Evolutionary conservation across 164 flowering plant species (phyloP).

Genomic region (Paratinospora sagittata): DNA sequence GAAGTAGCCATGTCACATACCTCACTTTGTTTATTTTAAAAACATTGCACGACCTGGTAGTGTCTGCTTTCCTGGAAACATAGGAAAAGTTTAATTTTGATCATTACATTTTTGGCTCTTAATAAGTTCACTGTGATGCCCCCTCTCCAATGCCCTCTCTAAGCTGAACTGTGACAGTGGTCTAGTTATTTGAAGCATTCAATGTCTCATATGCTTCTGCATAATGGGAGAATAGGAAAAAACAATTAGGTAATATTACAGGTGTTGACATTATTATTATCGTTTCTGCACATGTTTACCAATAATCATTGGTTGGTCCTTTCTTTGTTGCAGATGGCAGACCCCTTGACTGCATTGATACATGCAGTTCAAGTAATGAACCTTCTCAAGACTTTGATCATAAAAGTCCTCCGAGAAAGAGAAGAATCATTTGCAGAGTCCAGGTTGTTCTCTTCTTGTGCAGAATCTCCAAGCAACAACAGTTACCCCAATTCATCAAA

Average conservation of each 20-base stretch:
- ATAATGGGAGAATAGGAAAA: background rate
- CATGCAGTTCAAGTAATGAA: conserved; percentile 39
- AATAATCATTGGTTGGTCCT: background rate
- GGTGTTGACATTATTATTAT: background rate
- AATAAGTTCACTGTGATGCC: background rate
- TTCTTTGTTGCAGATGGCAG: conserved; percentile 28
- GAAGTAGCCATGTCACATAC: background rate
- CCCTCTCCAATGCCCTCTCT: too few species aligned
- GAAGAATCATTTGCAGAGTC: conserved; percentile 18
- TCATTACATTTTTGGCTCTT: background rate
- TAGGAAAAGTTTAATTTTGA: background rate
- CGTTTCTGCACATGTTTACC: background rate
- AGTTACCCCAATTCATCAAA: conserved; percentile 18
- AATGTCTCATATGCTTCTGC: background rate
- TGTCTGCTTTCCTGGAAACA: background rate
- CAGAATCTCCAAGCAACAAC: conserved; percentile 18
- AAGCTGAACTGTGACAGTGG: background rate
- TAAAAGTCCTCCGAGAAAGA: conserved; percentile 25
- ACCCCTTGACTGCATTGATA: conserved; percentile 35
- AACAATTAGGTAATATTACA: too few species aligned
- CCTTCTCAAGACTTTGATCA: conserved; percentile 26
- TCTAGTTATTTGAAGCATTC: background rate
- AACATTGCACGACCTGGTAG: background rate
- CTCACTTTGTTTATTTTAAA: background rate
- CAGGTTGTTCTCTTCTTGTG: conserved; percentile 15